phyloP scores from a whole-genome alignment of 768 basidiomycete genomes.

The Pulveroboletus sp. region DNA sequence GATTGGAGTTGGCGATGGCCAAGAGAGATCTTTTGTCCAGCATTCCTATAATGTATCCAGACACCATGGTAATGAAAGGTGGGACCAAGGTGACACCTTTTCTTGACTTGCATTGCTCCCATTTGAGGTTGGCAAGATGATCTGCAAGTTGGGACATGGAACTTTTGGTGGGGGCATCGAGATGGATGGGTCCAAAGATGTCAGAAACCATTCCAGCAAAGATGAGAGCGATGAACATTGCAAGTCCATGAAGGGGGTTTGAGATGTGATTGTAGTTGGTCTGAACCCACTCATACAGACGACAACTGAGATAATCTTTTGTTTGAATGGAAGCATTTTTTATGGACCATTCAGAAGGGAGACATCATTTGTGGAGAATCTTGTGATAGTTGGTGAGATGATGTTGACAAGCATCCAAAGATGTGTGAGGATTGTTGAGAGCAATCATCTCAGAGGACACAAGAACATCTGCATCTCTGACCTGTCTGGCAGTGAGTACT shows the following conservation, averaged over 20 bases:
- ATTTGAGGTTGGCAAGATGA: not conserved
- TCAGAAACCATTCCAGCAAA: not conserved
- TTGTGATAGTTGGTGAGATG: not conserved
- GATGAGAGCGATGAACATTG: not conserved
- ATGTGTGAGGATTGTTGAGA: not conserved
- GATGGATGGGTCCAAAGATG: not conserved
- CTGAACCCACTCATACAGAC: not conserved
- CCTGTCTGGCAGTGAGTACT: too few relatives aligned
- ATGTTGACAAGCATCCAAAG: not conserved
- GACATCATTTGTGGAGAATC: not conserved
- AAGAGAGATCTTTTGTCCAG: not conserved
- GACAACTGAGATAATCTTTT: not conserved
- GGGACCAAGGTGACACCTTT: not conserved
- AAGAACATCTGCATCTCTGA: too few relatives aligned
- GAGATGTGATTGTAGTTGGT: not conserved
- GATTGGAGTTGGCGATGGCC: too few relatives aligned
- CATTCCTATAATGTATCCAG: not conserved
- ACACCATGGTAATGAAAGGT: not conserved
- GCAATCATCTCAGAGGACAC: not conserved
- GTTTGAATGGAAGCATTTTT: not conserved
- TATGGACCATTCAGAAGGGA: not conserved
- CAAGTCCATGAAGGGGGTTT: not conserved
- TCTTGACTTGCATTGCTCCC: not conserved
- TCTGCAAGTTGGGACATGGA: not conserved
- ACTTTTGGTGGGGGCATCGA: too few relatives aligned